These are phyloP conservation scores for Beauveria pseudobassiana DNA, from an alignment of 2,329 filamentous ascomycete species.

Conservation along the genomic window DNA sequence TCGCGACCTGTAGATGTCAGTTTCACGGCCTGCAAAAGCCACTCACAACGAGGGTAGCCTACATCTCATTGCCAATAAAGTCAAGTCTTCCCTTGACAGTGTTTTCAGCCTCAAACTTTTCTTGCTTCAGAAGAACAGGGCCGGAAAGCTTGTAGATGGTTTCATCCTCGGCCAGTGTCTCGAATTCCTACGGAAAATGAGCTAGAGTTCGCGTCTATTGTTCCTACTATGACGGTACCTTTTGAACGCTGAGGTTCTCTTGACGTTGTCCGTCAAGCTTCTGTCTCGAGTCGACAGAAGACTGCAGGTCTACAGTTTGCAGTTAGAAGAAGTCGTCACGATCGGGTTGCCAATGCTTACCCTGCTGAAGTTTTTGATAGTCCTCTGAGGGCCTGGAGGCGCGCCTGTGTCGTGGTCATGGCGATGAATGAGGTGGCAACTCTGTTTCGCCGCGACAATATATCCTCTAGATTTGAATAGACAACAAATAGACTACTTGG, in stretches of 20 bases:
- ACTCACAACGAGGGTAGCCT: conserved; percentile 24
- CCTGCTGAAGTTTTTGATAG: conserved; percentile 79
- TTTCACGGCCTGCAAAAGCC: too few relatives aligned
- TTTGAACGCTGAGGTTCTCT: conserved; percentile 83
- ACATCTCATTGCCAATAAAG: conserved; percentile 94
- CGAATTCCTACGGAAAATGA: conserved; percentile 61
- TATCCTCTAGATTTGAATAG: neutral
- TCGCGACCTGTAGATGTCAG: conserved; percentile 22
- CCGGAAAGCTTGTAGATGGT: conserved; percentile 95
- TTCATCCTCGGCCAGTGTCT: conserved; percentile 67
- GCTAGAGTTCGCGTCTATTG: neutral
- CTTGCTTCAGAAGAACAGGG: conserved; percentile 89
- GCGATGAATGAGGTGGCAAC: neutral
- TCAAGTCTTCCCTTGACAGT: conserved; percentile 86
- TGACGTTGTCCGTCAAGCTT: conserved; percentile 91
- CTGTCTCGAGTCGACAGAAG: conserved; percentile 69
- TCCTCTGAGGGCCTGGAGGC: conserved; percentile 78
- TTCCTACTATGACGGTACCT: conserved; percentile 39
- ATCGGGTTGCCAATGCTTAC: conserved; percentile 33
- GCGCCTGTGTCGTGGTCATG: conserved; percentile 69
- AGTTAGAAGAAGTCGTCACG: neutral
- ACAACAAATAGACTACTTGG: neutral
- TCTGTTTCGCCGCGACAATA: neutral
- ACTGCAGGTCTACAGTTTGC: conserved; percentile 63
- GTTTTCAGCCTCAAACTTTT: conserved; percentile 80